Percentiles rank a stretch among this genome's conserved stretches.
Conservation (phyloP, 176 grass and related monocot genomes). For the Chrysopogon serrulatus region DNA sequence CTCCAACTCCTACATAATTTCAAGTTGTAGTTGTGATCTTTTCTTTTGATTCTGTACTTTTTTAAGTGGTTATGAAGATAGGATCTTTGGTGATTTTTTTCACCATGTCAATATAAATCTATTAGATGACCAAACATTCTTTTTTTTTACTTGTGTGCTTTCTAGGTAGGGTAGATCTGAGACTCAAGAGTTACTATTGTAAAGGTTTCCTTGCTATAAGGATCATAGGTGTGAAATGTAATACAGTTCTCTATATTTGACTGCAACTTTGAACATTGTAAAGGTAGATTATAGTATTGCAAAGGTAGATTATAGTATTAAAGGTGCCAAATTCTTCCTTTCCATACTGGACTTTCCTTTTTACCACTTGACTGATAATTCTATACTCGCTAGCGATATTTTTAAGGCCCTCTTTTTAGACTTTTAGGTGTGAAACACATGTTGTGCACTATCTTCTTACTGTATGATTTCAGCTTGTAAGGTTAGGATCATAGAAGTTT, state of each 20-base stretch:
- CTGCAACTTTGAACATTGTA: neutral
- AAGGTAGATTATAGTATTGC: too few relatives aligned
- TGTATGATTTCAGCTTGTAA: neutral
- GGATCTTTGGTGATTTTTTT: neutral
- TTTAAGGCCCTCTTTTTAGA: neutral
- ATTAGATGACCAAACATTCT: constrained; percentile 2
- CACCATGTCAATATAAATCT: neutral
- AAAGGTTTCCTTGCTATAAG: neutral
- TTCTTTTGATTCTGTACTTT: constrained; percentile 14
- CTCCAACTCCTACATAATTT: constrained; percentile 30
- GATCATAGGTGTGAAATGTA: constrained; percentile 1
- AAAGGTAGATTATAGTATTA: too few relatives aligned
- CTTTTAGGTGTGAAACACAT: neutral
- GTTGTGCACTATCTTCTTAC: neutral
- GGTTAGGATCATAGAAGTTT: neutral
- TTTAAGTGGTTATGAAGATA: neutral
- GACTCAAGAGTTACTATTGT: neutral
- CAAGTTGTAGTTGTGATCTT: neutral
- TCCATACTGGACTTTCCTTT: neutral
- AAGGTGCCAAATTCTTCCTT: neutral
- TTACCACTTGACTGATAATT: neutral
- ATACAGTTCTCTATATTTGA: neutral
- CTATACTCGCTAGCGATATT: too few relatives aligned
- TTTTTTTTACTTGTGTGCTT: neutral
- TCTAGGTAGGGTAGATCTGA: neutral